Percentiles rank a stretch among this genome's conserved stretches.
Evolutionary conservation across 192 early-diverging fungal genomes (phyloP).

Genomic region (Mortierella claussenii): DNA sequence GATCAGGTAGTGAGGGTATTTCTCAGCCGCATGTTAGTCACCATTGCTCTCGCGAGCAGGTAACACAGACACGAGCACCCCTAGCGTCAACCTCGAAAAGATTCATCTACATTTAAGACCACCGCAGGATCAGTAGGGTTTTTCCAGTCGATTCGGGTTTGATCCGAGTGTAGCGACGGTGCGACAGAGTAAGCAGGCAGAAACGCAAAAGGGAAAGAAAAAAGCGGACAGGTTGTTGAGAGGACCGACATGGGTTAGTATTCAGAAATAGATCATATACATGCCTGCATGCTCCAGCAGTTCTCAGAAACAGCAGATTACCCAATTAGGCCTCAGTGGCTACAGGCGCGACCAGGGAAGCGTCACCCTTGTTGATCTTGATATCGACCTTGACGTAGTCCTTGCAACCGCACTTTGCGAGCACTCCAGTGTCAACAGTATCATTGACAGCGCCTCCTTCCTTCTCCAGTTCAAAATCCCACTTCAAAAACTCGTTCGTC

Average conservation of each 20-base stretch:
- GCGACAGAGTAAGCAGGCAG: background rate
- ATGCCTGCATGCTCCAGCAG: too few relatives aligned
- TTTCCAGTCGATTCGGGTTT: background rate
- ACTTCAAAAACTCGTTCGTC: conserved; percentile 69
- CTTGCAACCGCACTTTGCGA: conserved; percentile 21
- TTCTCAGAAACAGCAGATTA: too few relatives aligned
- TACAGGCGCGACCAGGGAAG: background rate
- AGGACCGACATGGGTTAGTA: too few relatives aligned
- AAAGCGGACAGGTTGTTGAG: background rate
- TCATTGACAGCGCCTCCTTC: conserved; percentile 35
- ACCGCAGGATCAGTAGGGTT: too few relatives aligned
- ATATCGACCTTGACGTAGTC: too few relatives aligned
- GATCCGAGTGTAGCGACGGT: background rate
- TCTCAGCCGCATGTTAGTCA: conserved; percentile 54
- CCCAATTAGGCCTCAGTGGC: conserved; percentile 14
- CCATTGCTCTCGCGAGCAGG: too few relatives aligned
- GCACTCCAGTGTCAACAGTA: conserved; percentile 53
- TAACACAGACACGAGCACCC: conserved; percentile 37
- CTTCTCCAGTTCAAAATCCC: conserved; percentile 38
- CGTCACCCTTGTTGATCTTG: too few relatives aligned
- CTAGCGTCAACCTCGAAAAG: conserved; percentile 56
- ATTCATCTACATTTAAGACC: too few relatives aligned
- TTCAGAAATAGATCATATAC: too few relatives aligned
- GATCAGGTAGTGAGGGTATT: conserved; percentile 62
- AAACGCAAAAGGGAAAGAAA: background rate